These are phyloP conservation scores for Cornus florida DNA, from an alignment of 148 eudicot species.

Conservation along the genomic window DNA sequence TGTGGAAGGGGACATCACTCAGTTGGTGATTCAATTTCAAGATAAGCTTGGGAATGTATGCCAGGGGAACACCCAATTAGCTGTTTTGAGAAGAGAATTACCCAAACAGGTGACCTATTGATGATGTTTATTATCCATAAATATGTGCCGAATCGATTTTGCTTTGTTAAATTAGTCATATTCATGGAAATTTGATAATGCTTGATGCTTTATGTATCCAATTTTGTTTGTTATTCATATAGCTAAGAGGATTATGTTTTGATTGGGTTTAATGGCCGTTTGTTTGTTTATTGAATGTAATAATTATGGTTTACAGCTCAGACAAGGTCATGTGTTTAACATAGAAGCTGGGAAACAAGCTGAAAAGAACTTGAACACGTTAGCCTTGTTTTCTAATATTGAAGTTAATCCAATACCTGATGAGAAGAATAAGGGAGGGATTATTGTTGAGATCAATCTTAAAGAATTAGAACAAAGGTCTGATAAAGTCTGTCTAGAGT, in stretches of 20 bases:
- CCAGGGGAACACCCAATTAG: conserved; percentile 75
- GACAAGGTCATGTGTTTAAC: conserved; percentile 77
- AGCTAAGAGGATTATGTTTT: background rate
- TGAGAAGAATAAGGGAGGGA: conserved; percentile 93
- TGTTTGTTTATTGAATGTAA: conserved; percentile 2
- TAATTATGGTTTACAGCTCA: conserved; percentile 56
- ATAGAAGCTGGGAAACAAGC: conserved; percentile 98
- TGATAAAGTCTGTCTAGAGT: conserved; percentile 93
- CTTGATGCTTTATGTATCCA: background rate
- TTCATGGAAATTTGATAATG: no score
- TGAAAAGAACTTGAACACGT: conserved; percentile 79
- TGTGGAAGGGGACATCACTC: conserved; percentile 92
- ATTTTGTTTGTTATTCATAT: background rate
- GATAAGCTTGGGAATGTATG: conserved; percentile 95
- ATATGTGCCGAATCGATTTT: no score
- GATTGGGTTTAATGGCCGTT: background rate
- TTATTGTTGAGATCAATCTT: conserved; percentile 90
- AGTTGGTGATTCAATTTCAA: conserved; percentile 85
- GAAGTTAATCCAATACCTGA: conserved; percentile 95
- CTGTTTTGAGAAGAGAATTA: conserved; percentile 69
- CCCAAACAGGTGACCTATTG: conserved; percentile 62
- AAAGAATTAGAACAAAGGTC: conserved; percentile 92
- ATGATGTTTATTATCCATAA: background rate
- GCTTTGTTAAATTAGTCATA: background rate
- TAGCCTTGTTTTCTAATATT: conserved; percentile 89